Evolutionary conservation across 192 early-diverging fungal species (phyloP), one percentile per base, ranked within the genome.

Genomic region (Martensiomyces pterosporus): DNA sequence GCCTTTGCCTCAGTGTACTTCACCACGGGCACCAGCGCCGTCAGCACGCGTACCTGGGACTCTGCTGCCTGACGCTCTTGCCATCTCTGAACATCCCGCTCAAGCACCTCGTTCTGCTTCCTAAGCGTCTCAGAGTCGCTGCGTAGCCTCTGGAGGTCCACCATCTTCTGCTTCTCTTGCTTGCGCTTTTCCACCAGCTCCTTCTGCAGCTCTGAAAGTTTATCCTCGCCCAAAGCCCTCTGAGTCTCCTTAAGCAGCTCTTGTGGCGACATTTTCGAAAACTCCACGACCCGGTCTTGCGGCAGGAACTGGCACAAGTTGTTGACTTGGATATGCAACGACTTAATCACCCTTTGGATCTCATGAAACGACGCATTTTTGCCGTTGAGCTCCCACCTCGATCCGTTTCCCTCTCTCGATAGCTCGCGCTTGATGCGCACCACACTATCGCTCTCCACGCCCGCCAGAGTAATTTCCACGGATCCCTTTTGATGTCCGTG

Each of bases 251-350:
- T 58, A 17, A 98, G 74, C 21, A 98, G 64, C 45, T 86, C 78
- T 13, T 80, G 67, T 4, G 92, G 78, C 21, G 79, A 72, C 82
- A 98, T 81, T 75, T 88, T 83, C 4, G 94, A 91, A 57, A 99
- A 99, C 49, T 91, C 89, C 5, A 83, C 80, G 5, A 99, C 96
- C 43, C 82, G 78, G 66, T 99, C 96, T 59, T 99, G 96, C 6
- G 96, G 96, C 46, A 99, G 67, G 52, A 99, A 96, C 70, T 97
- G 94, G 64, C 96, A 99, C 37, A 99, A 64, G 54, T 97, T 99
- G 67, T 93, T 87, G 33, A 97, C 92, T 52, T 99, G 94, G 44
- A 99, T 88, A 43, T 87, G 80, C 43, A 95, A 65, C 8, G 56
- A 43, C 21, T 52, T 39, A 10, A 91, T 81, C 7, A 63, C 77